Conservation (phyloP, 2,329 filamentous ascomycete species). For the Byssochlamys sp. region DNA sequence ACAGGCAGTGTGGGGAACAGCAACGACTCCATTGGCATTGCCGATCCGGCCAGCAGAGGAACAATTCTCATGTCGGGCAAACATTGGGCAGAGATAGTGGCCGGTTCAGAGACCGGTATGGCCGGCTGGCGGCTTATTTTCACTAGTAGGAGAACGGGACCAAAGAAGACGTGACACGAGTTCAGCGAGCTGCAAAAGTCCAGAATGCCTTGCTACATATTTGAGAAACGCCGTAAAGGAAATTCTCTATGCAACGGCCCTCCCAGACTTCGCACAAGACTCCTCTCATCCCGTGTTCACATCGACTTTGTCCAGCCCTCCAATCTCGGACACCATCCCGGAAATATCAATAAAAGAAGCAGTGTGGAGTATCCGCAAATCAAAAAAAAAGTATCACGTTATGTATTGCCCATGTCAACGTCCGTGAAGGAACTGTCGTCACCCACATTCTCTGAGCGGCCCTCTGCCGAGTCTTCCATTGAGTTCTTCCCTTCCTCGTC, state of each 20-base stretch:
- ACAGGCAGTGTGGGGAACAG: background rate
- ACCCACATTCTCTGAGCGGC: slow-evolving; percentile 58
- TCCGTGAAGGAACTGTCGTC: slow-evolving; percentile 50
- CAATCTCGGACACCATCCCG: background rate
- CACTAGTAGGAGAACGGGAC: slow-evolving; percentile 9
- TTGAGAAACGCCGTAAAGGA: slow-evolving; percentile 12
- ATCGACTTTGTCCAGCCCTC: slow-evolving; percentile 3
- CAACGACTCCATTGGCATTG: background rate
- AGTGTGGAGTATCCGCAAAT: slow-evolving; percentile 6
- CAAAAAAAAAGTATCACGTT: slow-evolving; percentile 20
- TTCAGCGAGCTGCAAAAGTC: slow-evolving; percentile 10
- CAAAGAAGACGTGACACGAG: slow-evolving; percentile 10
- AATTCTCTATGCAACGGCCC: slow-evolving; percentile 11
- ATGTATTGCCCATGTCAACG: slow-evolving; percentile 52
- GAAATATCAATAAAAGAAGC: slow-evolving; percentile 13
- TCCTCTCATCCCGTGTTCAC: slow-evolving; percentile 11
- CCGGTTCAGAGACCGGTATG: slow-evolving; percentile 1
- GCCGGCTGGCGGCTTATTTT: slow-evolving; percentile 8
- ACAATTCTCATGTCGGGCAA: slow-evolving; percentile 1
- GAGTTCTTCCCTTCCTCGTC: slow-evolving; percentile 48
- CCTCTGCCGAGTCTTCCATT: slow-evolving; percentile 34
- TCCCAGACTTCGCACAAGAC: slow-evolving; percentile 8
- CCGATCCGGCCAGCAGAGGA: background rate
- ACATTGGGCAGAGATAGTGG: slow-evolving; percentile 5
- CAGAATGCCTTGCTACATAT: slow-evolving; percentile 15